phyloP scores from a whole-genome alignment of 345 rosid genomes.

The Boechera stricta region DNA sequence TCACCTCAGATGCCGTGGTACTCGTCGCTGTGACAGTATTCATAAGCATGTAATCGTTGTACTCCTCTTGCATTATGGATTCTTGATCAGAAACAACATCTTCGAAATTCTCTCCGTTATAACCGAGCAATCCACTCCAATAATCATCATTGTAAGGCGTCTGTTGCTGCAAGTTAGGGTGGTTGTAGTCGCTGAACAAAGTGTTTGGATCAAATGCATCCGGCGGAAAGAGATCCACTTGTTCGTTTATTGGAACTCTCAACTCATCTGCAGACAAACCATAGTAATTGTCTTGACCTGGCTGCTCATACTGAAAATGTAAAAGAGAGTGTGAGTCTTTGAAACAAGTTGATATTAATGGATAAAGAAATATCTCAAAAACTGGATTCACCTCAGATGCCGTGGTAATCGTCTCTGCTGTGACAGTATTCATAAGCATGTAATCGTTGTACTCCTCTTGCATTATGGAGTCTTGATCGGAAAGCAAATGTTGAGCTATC shows the following conservation, averaged over 20 bases:
- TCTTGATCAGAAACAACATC: no score
- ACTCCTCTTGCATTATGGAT: no score
- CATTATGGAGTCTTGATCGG: no score
- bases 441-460: no score
- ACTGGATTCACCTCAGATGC: neutral
- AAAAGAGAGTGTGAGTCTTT: neutral
- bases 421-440: neutral
- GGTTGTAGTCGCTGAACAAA: neutral
- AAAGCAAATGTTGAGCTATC: neutral
- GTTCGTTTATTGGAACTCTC: neutral
- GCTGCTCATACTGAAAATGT: neutral
- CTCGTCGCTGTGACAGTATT: no score
- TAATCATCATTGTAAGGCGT: slow-evolving; percentile 1
- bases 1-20: neutral
- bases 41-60: neutral
- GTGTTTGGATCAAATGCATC: neutral
- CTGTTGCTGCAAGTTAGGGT: neutral
- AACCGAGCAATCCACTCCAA: neutral
- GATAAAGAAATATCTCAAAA: neutral
- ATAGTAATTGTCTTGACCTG: neutral
- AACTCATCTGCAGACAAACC: neutral
- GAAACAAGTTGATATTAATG: neutral
- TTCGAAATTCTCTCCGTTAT: no score
- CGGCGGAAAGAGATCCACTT: neutral
- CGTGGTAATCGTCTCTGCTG: no score